Base-by-base conservation (phyloP, 2,329 filamentous ascomycete species). In the Botryotinia convoluta region DNA sequence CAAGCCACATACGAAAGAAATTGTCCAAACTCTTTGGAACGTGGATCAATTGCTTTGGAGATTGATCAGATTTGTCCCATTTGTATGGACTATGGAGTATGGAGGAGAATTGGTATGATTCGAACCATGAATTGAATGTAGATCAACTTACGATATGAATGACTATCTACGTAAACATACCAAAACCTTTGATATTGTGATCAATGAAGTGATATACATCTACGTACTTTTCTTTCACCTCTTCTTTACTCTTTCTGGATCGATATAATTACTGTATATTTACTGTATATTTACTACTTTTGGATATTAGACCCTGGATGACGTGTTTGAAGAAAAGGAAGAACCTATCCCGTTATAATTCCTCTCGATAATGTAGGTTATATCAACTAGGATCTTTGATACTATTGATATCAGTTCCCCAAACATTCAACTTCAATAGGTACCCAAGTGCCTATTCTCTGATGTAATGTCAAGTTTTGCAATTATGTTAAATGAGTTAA, bases 1-100 rank as follows among this genome's bases (percentile, higher is more conserved):
- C 63, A 48, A 48, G 63, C 44, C 63, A 65, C 63, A 65, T 65
- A 65, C 63, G 63, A 65, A 65, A 48, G 44, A 35, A 32, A 10
- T 8, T n/a, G 8, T 16, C 26, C 26, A 37, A 16, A 59, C n/a
- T 29, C 10, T 10, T 37, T 37, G 32, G 32, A 26, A 39, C 35
- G 20, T 39, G 59, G 59, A 39, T 51, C 26, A 5, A n/a, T n/a
- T 51, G 48, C 10, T 51, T n/a, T n/a, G 48, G 4, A n/a, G 26
- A 51, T n/a, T 9, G 44, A 45, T 45, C 44, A 45, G 7, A 22
- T 20, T 44, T 6, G 18, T 44, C 16, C 16, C 29, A 32, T 20
- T 10, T 22, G 32, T n/a, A 26, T 16, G 35, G 37, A 39, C 7
- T 22, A 42, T 39, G 35, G 26, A 62, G 14, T 18, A 8, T n/a